These are phyloP conservation scores for Colletotrichum incanum DNA, from an alignment of 2,329 filamentous ascomycete genomes.

Conservation along the genomic window DNA sequence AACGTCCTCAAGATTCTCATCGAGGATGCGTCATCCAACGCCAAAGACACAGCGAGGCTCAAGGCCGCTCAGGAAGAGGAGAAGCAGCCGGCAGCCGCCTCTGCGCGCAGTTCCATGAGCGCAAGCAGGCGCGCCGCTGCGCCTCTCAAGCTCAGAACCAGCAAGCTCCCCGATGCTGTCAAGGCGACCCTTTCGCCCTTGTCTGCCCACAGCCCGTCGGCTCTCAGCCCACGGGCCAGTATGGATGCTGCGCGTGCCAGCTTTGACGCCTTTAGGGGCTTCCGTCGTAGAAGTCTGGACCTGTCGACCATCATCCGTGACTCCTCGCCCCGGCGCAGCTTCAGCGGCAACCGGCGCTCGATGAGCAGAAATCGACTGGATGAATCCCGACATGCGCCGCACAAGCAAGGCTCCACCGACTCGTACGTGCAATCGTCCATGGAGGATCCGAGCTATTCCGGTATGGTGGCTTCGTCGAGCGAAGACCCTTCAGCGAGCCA, in stretches of 20 bases:
- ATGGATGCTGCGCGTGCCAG: conserved; percentile 67
- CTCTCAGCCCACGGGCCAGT: conserved; percentile 69
- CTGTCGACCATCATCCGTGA: conserved; percentile 60
- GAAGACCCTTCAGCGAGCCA: conserved; percentile 92
- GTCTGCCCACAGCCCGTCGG: conserved; percentile 60
- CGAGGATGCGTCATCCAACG: conserved; percentile 70
- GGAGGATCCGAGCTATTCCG: conserved; percentile 83
- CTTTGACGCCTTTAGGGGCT: conserved; percentile 66
- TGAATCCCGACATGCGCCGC: conserved; percentile 63
- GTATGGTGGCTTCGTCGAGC: conserved; percentile 76
- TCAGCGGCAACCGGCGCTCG: conserved; percentile 72
- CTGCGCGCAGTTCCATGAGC: conserved; percentile 44
- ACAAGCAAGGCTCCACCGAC: conserved; percentile 76
- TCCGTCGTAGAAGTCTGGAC: conserved; percentile 68
- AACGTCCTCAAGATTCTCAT: conserved; percentile 82
- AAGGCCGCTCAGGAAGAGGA: conserved; percentile 30
- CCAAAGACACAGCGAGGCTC: conserved; percentile 26
- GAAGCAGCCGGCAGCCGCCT: conserved; percentile 16
- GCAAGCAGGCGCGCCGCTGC: conserved; percentile 34
- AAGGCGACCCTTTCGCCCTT: conserved; percentile 73
- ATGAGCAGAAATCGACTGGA: conserved; percentile 63
- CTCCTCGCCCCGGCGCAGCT: conserved; percentile 70
- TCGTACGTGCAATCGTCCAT: conserved; percentile 81
- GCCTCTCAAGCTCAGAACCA: conserved; percentile 54
- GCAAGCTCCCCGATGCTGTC: conserved; percentile 69